Evolutionary conservation across 2,329 filamentous ascomycete species (phyloP), one percentile per base, ranked within the genome.

Genomic region (Eurotiales sp.): DNA sequence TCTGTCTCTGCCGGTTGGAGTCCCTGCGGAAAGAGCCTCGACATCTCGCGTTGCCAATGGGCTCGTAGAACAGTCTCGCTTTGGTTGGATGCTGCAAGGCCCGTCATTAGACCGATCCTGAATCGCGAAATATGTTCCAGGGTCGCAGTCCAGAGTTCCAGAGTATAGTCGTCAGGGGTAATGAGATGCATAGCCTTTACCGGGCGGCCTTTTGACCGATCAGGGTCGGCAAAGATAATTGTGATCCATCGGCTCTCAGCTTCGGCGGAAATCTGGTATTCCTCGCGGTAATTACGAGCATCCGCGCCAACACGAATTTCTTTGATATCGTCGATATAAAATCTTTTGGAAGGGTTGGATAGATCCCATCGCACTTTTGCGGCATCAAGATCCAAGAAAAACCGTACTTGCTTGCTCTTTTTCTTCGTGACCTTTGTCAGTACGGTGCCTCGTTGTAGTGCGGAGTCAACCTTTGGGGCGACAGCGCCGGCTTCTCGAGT

Each of bases 271-370:
- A 93, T 75, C 34, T 84, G 82, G 64, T 87, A 88, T 67, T 96
- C 91, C 61, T 92, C 84, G 37, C 89, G 86, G 66, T 96, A 95
- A 65, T 95, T 92, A 52, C 88, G 84, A 15, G 92, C 89, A 65
- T 97, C 89, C 11, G 81, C 81, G 15, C 89, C 90, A 29, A 85
- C 83, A 56, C 91, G 85, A 43, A 97, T 90, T 64, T 96, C 90
- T 63, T 88, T 87, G 62, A 99, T 92, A 66, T 97, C 90, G 63
- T 99, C 93, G 56, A 99, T 88, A 68, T 95, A 95, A 57, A 99
- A 87, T 48, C 83, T 84, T 67, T 96, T 97, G 21, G 84, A 82
- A 1, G 87, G 85, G 30, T 88, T 84, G 8, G 80, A 82, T 42
- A 84, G 81, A 68, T 95, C 88, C 92, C 92, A 97, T 22, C 81